These are phyloP conservation scores for Chenopodium formosanum DNA, from an alignment of 148 eudicot genomes.

Conservation along the genomic window DNA sequence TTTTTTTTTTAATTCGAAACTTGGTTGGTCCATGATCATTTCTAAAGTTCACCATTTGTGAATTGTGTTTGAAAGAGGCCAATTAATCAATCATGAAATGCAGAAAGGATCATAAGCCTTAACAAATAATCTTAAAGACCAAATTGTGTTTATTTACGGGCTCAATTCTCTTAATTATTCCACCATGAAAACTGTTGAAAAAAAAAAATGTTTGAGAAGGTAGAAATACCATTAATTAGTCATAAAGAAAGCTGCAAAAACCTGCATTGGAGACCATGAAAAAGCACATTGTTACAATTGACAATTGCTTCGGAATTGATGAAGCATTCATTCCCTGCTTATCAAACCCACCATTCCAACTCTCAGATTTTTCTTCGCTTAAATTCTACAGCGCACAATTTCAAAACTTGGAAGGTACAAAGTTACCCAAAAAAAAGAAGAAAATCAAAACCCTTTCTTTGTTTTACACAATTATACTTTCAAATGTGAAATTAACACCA, in stretches of 20 bases:
- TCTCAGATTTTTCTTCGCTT: neutral
- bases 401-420: neutral
- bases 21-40: no score
- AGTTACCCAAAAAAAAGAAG: neutral
- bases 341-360: neutral
- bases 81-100: no score
- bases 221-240: neutral
- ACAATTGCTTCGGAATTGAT: constrained; percentile 15
- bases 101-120: no score
- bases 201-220: neutral
- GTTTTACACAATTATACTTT: neutral
- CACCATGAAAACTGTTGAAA: constrained; percentile 3
- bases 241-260: constrained; percentile 16
- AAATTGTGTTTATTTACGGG: neutral
- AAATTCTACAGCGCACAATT: neutral
- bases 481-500: neutral
- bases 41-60: neutral
- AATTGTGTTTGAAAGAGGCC: neutral
- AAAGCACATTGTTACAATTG: constrained; percentile 12
- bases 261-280: constrained; percentile 17
- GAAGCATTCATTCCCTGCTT: constrained; percentile 8
- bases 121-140: no score
- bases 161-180: neutral
- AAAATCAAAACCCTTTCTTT: neutral
- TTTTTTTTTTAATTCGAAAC: no score